Evolutionary conservation across 2,329 filamentous ascomycete species (phyloP).

Genomic region (Apiospora malaysiana): DNA sequence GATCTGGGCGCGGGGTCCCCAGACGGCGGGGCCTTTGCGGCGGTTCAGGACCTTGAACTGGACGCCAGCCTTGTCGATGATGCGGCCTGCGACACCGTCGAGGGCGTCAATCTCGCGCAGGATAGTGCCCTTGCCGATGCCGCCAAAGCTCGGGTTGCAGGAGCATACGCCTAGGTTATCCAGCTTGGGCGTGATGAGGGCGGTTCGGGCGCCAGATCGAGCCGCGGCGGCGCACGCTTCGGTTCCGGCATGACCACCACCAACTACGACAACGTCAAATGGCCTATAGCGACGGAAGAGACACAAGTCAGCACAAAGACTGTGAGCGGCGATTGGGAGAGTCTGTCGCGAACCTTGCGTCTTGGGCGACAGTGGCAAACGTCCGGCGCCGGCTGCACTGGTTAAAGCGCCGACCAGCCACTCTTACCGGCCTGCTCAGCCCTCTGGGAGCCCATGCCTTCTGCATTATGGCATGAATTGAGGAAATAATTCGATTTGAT

Average conservation of each 20-base stretch:
- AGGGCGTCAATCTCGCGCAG: conserved; percentile 93
- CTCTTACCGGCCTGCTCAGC: conserved; percentile 33
- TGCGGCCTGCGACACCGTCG: conserved; percentile 84
- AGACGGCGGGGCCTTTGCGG: conserved; percentile 92
- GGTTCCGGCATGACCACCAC: conserved; percentile 92
- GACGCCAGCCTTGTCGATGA: conserved; percentile 93
- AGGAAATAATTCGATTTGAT: not conserved
- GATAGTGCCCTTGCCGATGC: conserved; percentile 98
- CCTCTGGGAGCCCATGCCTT: conserved; percentile 39
- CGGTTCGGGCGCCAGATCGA: conserved; percentile 85
- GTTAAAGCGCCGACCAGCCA: conserved; percentile 27
- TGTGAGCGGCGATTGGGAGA: not conserved
- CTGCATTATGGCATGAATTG: conserved; percentile 33
- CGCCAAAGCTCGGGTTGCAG: conserved; percentile 95
- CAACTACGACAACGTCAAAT: conserved; percentile 94
- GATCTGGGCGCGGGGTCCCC: conserved; percentile 96
- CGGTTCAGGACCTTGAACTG: conserved; percentile 91
- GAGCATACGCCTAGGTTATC: conserved; percentile 94
- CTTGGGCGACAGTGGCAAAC: conserved; percentile 41
- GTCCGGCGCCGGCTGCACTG: conserved; percentile 28
- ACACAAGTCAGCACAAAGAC: not conserved
- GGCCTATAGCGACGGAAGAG: conserved; percentile 50
- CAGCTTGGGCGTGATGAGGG: conserved; percentile 84
- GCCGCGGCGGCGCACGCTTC: conserved; percentile 94
- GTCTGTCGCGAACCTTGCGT: conserved; percentile 36